A percentile compares a stretch with the other conserved stretches of the same genome.
These are phyloP conservation scores for Nicotiana undulata DNA, from an alignment of 257 asterid genomes.

Conservation along the genomic window DNA sequence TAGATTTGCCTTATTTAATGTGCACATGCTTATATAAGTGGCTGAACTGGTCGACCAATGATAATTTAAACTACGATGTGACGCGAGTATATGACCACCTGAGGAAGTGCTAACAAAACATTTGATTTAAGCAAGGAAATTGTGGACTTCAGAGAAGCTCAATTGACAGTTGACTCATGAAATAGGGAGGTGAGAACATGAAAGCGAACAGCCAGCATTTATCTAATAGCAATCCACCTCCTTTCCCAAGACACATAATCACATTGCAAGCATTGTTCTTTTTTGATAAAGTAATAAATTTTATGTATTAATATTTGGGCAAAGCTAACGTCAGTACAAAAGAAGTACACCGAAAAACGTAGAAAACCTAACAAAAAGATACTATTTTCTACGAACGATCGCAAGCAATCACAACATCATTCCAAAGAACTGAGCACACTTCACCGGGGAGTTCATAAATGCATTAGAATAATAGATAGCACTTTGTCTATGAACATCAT, in stretches of 20 bases:
- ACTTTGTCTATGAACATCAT: constrained; percentile 5
- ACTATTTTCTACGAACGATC: not conserved
- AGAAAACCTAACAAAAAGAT: too few relatives aligned
- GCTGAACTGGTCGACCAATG: not conserved
- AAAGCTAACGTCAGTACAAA: too few relatives aligned
- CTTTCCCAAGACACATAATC: not conserved
- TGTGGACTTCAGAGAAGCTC: not conserved
- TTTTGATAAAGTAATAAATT: too few relatives aligned
- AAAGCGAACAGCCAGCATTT: not conserved
- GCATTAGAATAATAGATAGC: not conserved
- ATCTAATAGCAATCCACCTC: not conserved
- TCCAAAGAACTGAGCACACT: not conserved
- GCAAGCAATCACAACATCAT: not conserved
- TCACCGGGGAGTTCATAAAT: not conserved
- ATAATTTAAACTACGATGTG: not conserved
- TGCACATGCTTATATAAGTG: not conserved
- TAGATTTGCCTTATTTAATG: not conserved
- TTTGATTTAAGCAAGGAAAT: not conserved
- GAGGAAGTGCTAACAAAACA: not conserved
- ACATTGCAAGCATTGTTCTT: not conserved
- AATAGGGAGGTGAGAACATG: too few relatives aligned
- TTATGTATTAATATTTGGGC: too few relatives aligned
- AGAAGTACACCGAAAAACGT: too few relatives aligned
- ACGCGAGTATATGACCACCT: not conserved
- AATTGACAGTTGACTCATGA: not conserved